Conservation (phyloP, 2,329 filamentous ascomycete species). For the Penicillium rolfsii region DNA sequence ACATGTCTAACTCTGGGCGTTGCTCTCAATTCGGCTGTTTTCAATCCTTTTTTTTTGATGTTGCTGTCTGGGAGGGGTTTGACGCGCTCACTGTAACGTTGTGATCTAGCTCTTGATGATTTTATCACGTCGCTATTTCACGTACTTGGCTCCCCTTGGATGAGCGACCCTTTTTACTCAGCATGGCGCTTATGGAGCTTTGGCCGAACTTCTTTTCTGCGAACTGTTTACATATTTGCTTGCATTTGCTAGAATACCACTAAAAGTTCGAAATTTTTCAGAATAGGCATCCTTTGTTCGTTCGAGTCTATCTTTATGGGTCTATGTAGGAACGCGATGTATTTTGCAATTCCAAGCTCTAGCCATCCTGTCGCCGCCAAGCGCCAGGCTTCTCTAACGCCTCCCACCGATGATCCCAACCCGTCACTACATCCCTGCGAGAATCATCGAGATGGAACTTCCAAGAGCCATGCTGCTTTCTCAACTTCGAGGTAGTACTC, state of each 20-base stretch:
- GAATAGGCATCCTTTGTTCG: neutral
- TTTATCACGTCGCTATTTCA: neutral
- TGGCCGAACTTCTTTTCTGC: constrained; percentile 16
- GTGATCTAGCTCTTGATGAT: neutral
- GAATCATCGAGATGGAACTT: constrained; percentile 25
- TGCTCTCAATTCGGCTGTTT: neutral
- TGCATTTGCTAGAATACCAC: constrained; percentile 13
- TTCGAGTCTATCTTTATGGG: neutral
- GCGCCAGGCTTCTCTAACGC: constrained; percentile 32
- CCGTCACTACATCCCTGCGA: constrained; percentile 29
- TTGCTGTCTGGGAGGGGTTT: neutral
- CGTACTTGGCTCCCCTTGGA: neutral
- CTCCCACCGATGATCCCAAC: constrained; percentile 47
- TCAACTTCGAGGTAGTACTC: constrained; percentile 38
- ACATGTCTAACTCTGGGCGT: neutral
- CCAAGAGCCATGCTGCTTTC: constrained; percentile 40
- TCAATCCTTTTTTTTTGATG: neutral
- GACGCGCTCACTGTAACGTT: neutral
- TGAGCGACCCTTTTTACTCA: constrained; percentile 23
- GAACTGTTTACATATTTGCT: constrained; percentile 15
- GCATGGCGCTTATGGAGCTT: constrained; percentile 39
- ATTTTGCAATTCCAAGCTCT: neutral
- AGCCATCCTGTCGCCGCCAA: constrained; percentile 34
- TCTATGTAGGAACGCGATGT: neutral
- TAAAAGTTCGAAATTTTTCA: constrained; percentile 6